Percentiles rank a stretch among this genome's conserved stretches.
Evolutionary conservation across 306 rosid species (phyloP).

Genomic region (Fagus sylvatica): DNA sequence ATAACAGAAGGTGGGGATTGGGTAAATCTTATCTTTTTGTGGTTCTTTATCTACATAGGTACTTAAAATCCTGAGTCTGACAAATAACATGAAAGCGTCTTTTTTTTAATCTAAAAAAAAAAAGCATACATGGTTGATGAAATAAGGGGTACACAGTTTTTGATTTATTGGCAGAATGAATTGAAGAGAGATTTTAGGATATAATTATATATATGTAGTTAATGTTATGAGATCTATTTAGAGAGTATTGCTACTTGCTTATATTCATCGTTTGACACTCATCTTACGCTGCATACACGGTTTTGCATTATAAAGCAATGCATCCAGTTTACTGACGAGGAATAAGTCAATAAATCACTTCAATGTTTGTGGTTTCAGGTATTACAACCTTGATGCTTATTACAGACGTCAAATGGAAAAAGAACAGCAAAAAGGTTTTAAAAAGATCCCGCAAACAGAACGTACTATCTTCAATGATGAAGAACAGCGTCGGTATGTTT

Average conservation of each 20-base stretch:
- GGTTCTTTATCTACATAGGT: neutral
- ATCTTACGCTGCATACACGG: neutral
- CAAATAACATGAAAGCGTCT: neutral
- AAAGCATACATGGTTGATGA: neutral
- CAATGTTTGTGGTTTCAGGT: conserved; percentile 53
- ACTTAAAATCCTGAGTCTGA: neutral
- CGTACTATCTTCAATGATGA: conserved; percentile 92
- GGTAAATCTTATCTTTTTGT: neutral
- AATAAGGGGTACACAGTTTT: neutral
- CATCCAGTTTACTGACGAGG: neutral
- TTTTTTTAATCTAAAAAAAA: neutral
- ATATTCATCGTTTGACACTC: neutral
- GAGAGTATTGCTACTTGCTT: neutral
- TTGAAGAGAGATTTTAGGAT: neutral
- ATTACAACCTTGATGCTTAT: conserved; percentile 85
- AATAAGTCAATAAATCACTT: conserved; percentile 20
- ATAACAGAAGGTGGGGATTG: neutral
- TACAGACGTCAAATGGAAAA: conserved; percentile 68
- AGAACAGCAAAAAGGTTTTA: conserved; percentile 61
- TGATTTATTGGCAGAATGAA: neutral
- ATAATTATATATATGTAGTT: neutral
- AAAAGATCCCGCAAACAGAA: conserved; percentile 52
- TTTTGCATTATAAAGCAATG: conserved; percentile 12
- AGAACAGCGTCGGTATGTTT: conserved; percentile 78
- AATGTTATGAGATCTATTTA: neutral